Evolutionary conservation across 331 rosid genomes (phyloP), one percentile per base, ranked within the genome.

Genomic region (Prunus yedoensis): DNA sequence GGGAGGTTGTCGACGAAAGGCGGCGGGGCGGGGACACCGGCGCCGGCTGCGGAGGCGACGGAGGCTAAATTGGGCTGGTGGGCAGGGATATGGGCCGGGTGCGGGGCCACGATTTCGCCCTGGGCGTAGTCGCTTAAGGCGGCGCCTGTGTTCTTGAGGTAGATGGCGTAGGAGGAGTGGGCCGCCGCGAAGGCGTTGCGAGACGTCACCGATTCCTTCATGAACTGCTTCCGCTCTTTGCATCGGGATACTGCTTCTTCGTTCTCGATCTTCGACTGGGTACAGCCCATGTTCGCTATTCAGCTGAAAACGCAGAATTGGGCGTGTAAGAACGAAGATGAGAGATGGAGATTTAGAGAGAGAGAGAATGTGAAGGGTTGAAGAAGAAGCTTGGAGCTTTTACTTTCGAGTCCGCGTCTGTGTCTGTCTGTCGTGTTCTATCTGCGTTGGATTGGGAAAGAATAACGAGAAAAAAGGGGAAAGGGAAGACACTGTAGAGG

Each of bases 181-280:
- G 94, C 94, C 43, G 97, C 97, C 58, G 98, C 97, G 70, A 95
- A 92, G 66, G 93, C 97, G 84, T 95, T 95, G 13, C 99, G 91
- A 1, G 85, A 60, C 0, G 93, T 17, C 5, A 95, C 98, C 0
- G 97, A 91, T 0, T 87, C 93, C 65, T 90, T 95, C 91, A 95
- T 95, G 80, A 20, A 81, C 1, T 62, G 85, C 81, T 89, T 95
- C 6, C 99, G 97, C 0, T 92, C 90, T 68, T 89, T 95, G 86
- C 99, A 95, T 2, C 99, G 90, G 1, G 89, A 78, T 58, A 95
- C 92, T 0, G 96, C 92, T 73, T 95, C 99, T 64, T 95, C 99
- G 88, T 95, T 95, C 82, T 95, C 99, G 88, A 95, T 95, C 87
- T 90, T 95, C 0, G 99, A 95, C 75, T 95, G 98, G 28, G 80